Conservation (phyloP, 192 early-diverging fungal genomes). For the Jimgerdemannia flammicorona region DNA sequence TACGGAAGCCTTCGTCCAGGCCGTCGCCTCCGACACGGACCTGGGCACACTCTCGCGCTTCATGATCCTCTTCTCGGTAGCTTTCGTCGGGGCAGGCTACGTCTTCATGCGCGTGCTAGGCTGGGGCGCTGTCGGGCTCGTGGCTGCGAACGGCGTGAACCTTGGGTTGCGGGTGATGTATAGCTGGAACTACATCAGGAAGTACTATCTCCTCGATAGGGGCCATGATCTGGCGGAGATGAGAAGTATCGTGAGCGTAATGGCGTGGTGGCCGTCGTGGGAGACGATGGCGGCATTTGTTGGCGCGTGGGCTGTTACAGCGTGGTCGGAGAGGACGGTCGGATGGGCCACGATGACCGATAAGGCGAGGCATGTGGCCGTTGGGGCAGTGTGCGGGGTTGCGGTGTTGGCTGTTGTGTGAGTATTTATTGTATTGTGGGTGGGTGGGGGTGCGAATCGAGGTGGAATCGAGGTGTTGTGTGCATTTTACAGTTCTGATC, state of each 20-base stretch:
- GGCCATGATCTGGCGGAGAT: background rate
- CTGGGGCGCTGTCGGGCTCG: slow-evolving; percentile 73
- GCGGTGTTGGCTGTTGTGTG: slow-evolving; percentile 39
- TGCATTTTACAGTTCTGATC: background rate
- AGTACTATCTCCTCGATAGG: slow-evolving; percentile 48
- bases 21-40: slow-evolving; percentile 65
- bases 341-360: slow-evolving; percentile 49
- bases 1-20: slow-evolving; percentile 90
- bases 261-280: slow-evolving; percentile 37
- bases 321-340: slow-evolving; percentile 42
- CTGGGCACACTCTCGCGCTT: slow-evolving; percentile 59
- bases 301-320: slow-evolving; percentile 47
- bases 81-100: slow-evolving; percentile 61
- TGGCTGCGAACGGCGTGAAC: slow-evolving; percentile 85
- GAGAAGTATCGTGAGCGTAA: slow-evolving; percentile 16
- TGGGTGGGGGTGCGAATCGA: background rate
- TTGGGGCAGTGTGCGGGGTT: slow-evolving; percentile 46
- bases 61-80: slow-evolving; percentile 72
- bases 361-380: slow-evolving; percentile 48
- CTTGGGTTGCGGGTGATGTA: slow-evolving; percentile 75
- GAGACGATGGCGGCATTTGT: slow-evolving; percentile 43
- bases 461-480: background rate
- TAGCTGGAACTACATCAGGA: slow-evolving; percentile 58
- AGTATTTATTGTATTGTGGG: slow-evolving; percentile 18
- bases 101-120: slow-evolving; percentile 54